Percentiles rank a stretch among this genome's conserved stretches.
These are phyloP conservation scores for Quercus ilex DNA, from an alignment of 306 rosid species.

Conservation along the genomic window DNA sequence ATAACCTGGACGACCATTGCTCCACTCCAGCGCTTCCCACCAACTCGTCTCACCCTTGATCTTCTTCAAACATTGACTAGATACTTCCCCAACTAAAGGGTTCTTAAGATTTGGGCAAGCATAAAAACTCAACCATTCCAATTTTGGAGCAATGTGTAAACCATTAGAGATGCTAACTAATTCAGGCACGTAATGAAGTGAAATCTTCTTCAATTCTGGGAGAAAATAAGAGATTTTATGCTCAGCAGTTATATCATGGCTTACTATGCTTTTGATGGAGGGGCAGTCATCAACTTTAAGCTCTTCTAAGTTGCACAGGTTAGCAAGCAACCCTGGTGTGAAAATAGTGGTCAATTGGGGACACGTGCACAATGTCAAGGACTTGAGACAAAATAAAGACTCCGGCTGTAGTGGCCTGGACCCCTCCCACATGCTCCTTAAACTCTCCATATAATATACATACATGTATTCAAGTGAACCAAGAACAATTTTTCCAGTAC, in stretches of 20 bases:
- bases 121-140: conserved; percentile 7
- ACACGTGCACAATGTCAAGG: conserved; percentile 18
- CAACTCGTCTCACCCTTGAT: conserved; percentile 15
- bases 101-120: conserved; percentile 8
- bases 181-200: conserved; percentile 1
- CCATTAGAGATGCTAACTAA: conserved; percentile 13
- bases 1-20: not conserved
- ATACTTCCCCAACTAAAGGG: not conserved
- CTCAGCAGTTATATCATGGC: not conserved
- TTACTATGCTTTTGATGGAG: not conserved
- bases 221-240: not conserved
- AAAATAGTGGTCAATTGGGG: conserved; percentile 20
- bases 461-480: not conserved
- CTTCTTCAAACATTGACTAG: not conserved
- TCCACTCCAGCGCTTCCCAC: conserved; percentile 10
- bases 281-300: conserved; percentile 23
- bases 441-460: conserved; percentile 28
- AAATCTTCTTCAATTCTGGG: not conserved
- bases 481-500: not conserved
- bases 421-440: conserved; percentile 16
- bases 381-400: not conserved
- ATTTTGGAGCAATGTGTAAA: not conserved
- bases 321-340: not conserved
- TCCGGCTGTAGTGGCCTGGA: not conserved
- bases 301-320: not conserved